Evolutionary conservation across 495 filamentous ascomycete species (phyloP), one percentile per base, ranked within the genome.

Genomic region (Talaromyces trachyspermus): DNA sequence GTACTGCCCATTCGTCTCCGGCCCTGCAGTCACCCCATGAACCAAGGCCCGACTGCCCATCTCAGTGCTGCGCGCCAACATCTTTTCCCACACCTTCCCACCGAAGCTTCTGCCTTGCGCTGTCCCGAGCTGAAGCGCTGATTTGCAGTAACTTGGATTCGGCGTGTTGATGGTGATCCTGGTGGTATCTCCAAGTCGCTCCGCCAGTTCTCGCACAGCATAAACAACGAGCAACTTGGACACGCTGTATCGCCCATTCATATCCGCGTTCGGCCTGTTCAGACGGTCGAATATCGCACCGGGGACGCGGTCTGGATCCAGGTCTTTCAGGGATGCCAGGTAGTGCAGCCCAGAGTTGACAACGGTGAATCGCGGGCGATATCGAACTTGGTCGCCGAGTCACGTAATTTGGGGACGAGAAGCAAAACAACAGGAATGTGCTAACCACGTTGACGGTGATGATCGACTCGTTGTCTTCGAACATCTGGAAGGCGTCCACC

Each of bases 371-470:
- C 52, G 61, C 15, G 61, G 56, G 46, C 48, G n/a, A 44, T 51
- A 15, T 51, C 44, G 49, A 52, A 55, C 15, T 46, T 58, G 0
- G 26, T 37, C 1, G 49, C 58, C 5, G 56, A 52, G 12, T 65
- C 60, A 18, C 62, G 54, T 5, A 65, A 36, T 41, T 65, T 64
- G 25, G 42, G 42, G 29, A 45, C 8, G 8, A 45, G 20, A 1
- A 45, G 27, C 17, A 24, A n/a, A 45, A 40, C 33, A 78, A 54
- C 22, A 78, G 48, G 2, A 70, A 58, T 0, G 65, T 72, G 43
- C 49, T 53, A n/a, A 75, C 54, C 0, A 75, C 63, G 35, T 77
- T 77, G 26, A 68, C 59, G 0, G 62, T 66, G n/a, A 74, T 54
- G 4, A 52, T 69, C 1, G 32, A 52, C 51, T 72, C 73, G 17